Conservation (phyloP, 129 eudicot species). For the Flaveria trinervia region DNA sequence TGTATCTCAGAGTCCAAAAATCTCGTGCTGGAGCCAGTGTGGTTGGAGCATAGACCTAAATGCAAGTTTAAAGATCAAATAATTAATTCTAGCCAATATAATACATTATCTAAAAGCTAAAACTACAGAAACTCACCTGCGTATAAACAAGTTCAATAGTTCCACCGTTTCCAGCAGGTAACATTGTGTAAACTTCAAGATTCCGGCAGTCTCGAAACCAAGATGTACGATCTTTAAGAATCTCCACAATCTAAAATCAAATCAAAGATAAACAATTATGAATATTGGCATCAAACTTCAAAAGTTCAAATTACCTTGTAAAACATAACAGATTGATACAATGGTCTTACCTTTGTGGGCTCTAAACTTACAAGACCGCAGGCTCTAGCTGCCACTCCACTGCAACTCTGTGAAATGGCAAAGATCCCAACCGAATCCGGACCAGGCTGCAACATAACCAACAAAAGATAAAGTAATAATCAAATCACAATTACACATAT, state of each 20-base stretch:
- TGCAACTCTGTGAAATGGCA: conserved; percentile 88
- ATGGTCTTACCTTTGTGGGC: conserved; percentile 69
- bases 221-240: conserved; percentile 96
- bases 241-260: conserved; percentile 73
- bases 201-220: conserved; percentile 98
- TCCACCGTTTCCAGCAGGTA: conserved; percentile 95
- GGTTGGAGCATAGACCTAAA: conserved; percentile 92
- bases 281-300: not conserved
- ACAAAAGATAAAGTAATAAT: not conserved
- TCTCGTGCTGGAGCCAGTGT: conserved; percentile 98
- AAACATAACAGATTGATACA: not conserved
- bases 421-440: conserved; percentile 99
- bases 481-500: not conserved
- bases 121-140: conserved; percentile 50
- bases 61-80: conserved; percentile 19
- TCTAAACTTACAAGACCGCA: conserved; percentile 95
- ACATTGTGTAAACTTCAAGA: conserved; percentile 81
- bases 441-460: conserved; percentile 79
- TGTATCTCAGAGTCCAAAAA: conserved; percentile 94
- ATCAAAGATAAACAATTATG: not conserved
- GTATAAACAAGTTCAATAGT: conserved; percentile 88
- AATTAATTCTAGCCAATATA: conserved; percentile 6
- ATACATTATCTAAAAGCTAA: not conserved
- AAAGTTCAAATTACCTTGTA: not conserved
- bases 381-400: conserved; percentile 99